These are phyloP conservation scores for Bipolaris victoriae DNA, from an alignment of 2,329 filamentous ascomycete species.

Conservation along the genomic window DNA sequence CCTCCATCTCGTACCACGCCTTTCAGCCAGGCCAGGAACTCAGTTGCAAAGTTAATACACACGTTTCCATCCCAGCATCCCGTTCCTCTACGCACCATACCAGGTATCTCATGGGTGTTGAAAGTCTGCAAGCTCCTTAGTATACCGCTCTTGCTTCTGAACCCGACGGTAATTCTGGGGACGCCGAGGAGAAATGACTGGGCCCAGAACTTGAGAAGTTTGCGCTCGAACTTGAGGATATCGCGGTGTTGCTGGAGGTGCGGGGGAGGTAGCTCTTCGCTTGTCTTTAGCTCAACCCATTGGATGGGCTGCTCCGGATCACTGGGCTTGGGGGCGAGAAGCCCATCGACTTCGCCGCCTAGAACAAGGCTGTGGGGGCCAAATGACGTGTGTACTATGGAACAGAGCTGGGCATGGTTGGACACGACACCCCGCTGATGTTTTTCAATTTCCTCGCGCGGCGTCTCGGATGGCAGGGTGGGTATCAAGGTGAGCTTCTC, in stretches of 20 bases:
- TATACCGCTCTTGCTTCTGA: slow-evolving; percentile 74
- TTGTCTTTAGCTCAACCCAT: slow-evolving; percentile 95
- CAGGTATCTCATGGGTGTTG: slow-evolving; percentile 78
- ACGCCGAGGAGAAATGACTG: slow-evolving; percentile 95
- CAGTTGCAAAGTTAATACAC: slow-evolving; percentile 87
- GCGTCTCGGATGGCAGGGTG: slow-evolving; percentile 77
- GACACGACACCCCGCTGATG: slow-evolving; percentile 75
- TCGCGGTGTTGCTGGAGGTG: slow-evolving; percentile 65
- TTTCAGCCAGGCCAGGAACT: slow-evolving; percentile 76
- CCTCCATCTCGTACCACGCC: slow-evolving; percentile 69
- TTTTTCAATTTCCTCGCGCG: slow-evolving; percentile 77
- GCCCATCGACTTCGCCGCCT: slow-evolving; percentile 92
- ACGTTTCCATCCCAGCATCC: slow-evolving; percentile 87
- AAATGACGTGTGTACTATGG: slow-evolving; percentile 86
- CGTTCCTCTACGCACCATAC: slow-evolving; percentile 71
- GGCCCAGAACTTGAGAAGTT: slow-evolving; percentile 94
- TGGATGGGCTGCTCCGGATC: slow-evolving; percentile 62
- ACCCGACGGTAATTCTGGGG: slow-evolving; percentile 89
- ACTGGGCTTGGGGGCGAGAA: slow-evolving; percentile 38
- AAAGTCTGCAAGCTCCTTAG: slow-evolving; percentile 77
- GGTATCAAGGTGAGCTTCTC: slow-evolving; percentile 83
- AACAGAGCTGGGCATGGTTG: slow-evolving; percentile 95
- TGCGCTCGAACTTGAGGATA: slow-evolving; percentile 79
- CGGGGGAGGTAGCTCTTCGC: slow-evolving; percentile 64
- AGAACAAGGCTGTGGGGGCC: slow-evolving; percentile 77